Conservation (phyloP, 208 protist species). For the Wallacemonas rigidus region DNA sequence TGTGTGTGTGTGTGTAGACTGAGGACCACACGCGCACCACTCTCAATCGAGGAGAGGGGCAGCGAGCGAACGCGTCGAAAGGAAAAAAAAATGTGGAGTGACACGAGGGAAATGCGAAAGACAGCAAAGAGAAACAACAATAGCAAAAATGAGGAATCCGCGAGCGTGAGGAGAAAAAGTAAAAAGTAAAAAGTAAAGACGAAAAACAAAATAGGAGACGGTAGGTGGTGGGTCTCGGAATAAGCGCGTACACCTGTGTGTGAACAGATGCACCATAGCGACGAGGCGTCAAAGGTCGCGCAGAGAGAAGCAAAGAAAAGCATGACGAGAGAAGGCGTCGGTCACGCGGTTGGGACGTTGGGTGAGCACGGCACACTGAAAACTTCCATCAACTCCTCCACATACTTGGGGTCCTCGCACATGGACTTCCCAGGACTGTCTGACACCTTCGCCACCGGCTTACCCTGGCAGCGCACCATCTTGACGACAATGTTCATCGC, state of each 20-base stretch:
- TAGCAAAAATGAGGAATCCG: slow-evolving; percentile 3
- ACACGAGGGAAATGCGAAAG: background rate
- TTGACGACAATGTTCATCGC: slow-evolving; percentile 91
- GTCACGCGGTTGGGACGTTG: background rate
- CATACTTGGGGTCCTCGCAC: slow-evolving; percentile 58
- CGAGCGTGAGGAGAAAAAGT: slow-evolving; percentile 19
- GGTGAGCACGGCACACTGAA: slow-evolving; percentile 58
- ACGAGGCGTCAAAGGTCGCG: too few relatives aligned
- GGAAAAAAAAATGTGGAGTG: slow-evolving; percentile 12
- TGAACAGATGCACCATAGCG: too few relatives aligned
- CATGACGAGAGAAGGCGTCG: background rate
- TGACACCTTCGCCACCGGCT: slow-evolving; percentile 87
- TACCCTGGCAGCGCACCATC: slow-evolving; percentile 87
- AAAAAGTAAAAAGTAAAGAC: slow-evolving; percentile 18
- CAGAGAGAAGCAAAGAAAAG: slow-evolving; percentile 5
- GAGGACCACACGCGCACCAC: too few relatives aligned
- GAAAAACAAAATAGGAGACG: background rate
- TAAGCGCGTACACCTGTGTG: too few relatives aligned
- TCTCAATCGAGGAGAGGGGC: background rate
- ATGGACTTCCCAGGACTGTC: slow-evolving; percentile 85
- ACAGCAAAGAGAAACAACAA: slow-evolving; percentile 13
- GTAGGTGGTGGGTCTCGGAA: too few relatives aligned
- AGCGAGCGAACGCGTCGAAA: slow-evolving; percentile 8
- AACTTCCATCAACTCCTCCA: slow-evolving; percentile 53
- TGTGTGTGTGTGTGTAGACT: too few relatives aligned